phyloP scores from a whole-genome alignment of 352 stramenopile genomes.

The Pythium folliculosum region DNA sequence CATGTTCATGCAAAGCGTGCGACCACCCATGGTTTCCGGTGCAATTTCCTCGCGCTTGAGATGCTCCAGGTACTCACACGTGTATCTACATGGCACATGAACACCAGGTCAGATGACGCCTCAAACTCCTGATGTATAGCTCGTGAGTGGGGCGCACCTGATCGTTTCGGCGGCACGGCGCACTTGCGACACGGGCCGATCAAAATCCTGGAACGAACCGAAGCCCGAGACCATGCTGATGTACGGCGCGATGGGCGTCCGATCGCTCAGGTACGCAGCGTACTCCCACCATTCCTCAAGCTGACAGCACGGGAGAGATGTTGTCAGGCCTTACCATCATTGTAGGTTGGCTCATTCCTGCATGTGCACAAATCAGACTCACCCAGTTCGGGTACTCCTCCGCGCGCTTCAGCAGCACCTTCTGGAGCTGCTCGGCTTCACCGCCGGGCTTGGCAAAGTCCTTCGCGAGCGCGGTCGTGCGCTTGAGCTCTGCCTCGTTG shows the following conservation, averaged over 20 bases:
- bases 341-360: not conserved
- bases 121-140: not conserved
- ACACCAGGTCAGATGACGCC: not conserved
- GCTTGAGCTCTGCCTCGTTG: constrained; percentile 53
- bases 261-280: constrained; percentile 72
- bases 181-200: constrained; percentile 56
- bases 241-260: constrained; percentile 86
- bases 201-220: constrained; percentile 91
- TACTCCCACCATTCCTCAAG: constrained; percentile 94
- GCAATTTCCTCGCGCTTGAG: constrained; percentile 82
- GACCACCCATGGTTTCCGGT: constrained; percentile 87
- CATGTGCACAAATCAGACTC: not conserved
- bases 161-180: constrained; percentile 63
- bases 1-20: constrained; percentile 90
- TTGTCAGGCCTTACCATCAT: not conserved
- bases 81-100: constrained; percentile 36
- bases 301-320: constrained; percentile 25
- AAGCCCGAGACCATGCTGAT: constrained; percentile 96
- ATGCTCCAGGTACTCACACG: constrained; percentile 85
- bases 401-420: constrained; percentile 49
- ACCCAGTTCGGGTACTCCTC: constrained; percentile 60
- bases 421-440: constrained; percentile 48
- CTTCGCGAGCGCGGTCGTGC: constrained; percentile 37
- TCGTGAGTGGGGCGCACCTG: constrained; percentile 21
- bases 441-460: constrained; percentile 55